Evolutionary conservation across 345 rosid genomes (phyloP), one percentile per base, ranked within the genome.

Genomic region (Bruguiera gymnorhiza): DNA sequence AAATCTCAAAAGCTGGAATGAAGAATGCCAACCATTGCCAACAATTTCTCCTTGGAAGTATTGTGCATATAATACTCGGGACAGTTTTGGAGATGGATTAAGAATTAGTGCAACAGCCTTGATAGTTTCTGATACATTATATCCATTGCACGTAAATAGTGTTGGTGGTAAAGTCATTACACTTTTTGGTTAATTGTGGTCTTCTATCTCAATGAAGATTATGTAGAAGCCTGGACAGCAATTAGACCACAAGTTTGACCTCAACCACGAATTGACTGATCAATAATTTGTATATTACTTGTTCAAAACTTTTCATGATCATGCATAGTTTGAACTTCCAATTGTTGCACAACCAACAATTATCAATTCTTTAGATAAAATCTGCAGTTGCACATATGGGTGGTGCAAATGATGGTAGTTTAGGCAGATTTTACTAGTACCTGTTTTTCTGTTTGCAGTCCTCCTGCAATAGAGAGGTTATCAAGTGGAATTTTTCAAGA

Each of bases 401-500:
- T 52, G 16, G 26, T 67, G 53, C 23, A 6, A 64, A 37, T 73
- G 59, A 55, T 62, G 66, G 70, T 66, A 11, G 30, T 68, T 65
- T 63, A 6, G 6, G 23, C n/a, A 13, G 39, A 29, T 57, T 46
- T 56, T 29, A n/a, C 20, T 66, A 63, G 16, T 27, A 58, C 27
- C 10, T 43, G 48, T 66, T 8, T 68, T 68, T 56, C 58, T 31
- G 24, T 66, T 72, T 71, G 81, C 87, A 92, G 97, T 75, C 95
- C 97, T 65, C 98, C 97, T 7, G 97, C 98, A 52, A 94, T 94
- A 69, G 88, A 93, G 81, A 86, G 96, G 79, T 83, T 94, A 71
- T 94, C 98, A 1, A 84, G 96, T 13, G 98, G 97, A 62, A 85
- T 94, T 77, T 94, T 94, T 72, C 97, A 94, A 76, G 97, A 94